A percentile compares a stretch with the other conserved stretches of the same genome.
Conservation (phyloP, 106 monocot genomes). For the Ottelia alismoides region DNA sequence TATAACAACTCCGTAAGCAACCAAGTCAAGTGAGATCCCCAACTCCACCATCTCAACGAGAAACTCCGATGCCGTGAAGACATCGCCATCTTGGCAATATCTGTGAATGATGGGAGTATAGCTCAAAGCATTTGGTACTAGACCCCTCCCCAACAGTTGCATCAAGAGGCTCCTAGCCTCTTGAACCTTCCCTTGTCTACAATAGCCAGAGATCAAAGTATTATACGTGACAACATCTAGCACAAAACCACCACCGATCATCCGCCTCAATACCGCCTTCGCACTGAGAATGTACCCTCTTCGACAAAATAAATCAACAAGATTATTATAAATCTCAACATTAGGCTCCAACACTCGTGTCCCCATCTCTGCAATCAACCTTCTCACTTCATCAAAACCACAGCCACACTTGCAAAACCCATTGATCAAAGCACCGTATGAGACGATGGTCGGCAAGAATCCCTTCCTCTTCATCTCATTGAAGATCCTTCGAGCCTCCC, state of each 20-base stretch:
- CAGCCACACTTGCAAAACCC: constrained; percentile 47
- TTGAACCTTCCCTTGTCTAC: constrained; percentile 17
- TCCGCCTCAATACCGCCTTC: constrained; percentile 43
- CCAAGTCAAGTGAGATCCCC: constrained; percentile 48
- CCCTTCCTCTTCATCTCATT: constrained; percentile 68
- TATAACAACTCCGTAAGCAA: constrained; percentile 77
- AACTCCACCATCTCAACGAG: constrained; percentile 14
- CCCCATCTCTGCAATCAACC: constrained; percentile 52
- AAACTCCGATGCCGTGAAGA: constrained; percentile 32
- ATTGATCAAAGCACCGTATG: constrained; percentile 65
- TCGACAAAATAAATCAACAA: constrained; percentile 46
- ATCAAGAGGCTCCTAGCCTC: constrained; percentile 43
- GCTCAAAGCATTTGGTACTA: constrained; percentile 42
- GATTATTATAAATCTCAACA: constrained; percentile 52
- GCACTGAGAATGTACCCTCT: constrained; percentile 31
- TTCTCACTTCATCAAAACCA: constrained; percentile 23
- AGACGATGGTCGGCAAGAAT: constrained; percentile 60
- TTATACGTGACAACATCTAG: constrained; percentile 68
- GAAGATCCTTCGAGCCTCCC: constrained; percentile 31
- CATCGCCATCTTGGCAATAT: constrained; percentile 37
- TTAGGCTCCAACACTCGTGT: constrained; percentile 47
- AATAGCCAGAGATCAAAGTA: constrained; percentile 55
- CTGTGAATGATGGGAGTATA: constrained; percentile 79
- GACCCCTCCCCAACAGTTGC: constrained; percentile 21
- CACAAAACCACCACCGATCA: constrained; percentile 36